A percentile compares a stretch with the other conserved stretches of the same genome.
phyloP scores from a whole-genome alignment of 1,139 yeast species.

The Taphrina communis region DNA sequence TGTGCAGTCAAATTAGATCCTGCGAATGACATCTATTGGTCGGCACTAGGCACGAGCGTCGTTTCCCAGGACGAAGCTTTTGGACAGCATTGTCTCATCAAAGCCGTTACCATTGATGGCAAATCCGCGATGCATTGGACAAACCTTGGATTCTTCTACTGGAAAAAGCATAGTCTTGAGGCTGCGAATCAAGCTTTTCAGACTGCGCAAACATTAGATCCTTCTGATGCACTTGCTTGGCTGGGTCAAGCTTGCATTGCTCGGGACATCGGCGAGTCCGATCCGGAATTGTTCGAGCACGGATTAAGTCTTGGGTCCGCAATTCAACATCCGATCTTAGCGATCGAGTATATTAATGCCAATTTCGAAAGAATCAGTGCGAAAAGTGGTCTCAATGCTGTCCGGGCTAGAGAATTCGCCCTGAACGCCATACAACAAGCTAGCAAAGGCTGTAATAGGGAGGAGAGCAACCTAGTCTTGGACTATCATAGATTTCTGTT shows the following conservation, averaged over 20 bases:
- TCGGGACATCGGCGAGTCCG: conserved; percentile 62
- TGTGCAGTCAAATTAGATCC: conserved; percentile 74
- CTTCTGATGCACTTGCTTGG: conserved; percentile 82
- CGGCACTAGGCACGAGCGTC: conserved; percentile 75
- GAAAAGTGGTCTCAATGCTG: background rate
- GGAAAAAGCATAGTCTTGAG: conserved; percentile 69
- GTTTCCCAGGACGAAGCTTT: conserved; percentile 68
- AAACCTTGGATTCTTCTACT: conserved; percentile 77
- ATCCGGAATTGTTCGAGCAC: conserved; percentile 68
- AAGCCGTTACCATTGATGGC: conserved; percentile 74
- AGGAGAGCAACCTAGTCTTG: background rate
- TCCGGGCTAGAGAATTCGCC: background rate
- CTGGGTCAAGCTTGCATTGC: conserved; percentile 78
- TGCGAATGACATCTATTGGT: conserved; percentile 76
- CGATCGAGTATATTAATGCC: conserved; percentile 8
- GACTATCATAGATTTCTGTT: conserved; percentile 9
- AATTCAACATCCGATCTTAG: background rate
- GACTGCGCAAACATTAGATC: conserved; percentile 81
- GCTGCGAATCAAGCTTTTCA: conserved; percentile 76
- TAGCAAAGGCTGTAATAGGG: background rate
- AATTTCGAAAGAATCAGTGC: background rate
- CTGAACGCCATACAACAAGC: conserved; percentile 8
- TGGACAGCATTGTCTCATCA: conserved; percentile 90
- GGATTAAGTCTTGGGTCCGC: conserved; percentile 52
- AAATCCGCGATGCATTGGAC: conserved; percentile 73